These are phyloP conservation scores for Ascochyta fabae DNA, from an alignment of 2,329 filamentous ascomycete genomes.

Conservation along the genomic window DNA sequence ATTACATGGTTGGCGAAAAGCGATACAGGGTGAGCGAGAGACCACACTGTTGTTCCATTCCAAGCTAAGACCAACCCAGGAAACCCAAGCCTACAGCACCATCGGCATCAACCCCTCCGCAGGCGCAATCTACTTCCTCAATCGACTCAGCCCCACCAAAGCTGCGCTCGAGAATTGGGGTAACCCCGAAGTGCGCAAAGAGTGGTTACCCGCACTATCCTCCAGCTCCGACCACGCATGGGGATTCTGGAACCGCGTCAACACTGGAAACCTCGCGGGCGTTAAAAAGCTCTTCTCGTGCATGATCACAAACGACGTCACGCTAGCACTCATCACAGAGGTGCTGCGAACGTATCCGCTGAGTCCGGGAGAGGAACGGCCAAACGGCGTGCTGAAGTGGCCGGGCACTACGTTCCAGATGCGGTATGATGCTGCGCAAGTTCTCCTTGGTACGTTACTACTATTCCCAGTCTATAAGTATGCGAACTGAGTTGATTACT, in stretches of 20 bases:
- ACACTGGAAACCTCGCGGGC: constrained; percentile 4
- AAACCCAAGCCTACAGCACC: constrained; percentile 18
- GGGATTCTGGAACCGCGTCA: constrained; percentile 24
- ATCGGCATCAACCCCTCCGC: constrained; percentile 20
- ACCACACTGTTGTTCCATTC: no score
- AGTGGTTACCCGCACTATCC: constrained; percentile 23
- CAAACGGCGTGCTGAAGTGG: constrained; percentile 13
- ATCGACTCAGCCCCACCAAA: constrained; percentile 11
- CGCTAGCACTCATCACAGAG: constrained; percentile 14
- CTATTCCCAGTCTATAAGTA: neutral
- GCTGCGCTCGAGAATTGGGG: constrained; percentile 13
- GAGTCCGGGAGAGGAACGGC: constrained; percentile 4
- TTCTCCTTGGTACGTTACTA: constrained; percentile 10
- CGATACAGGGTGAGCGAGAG: constrained; percentile 19
- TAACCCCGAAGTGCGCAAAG: neutral
- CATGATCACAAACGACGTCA: constrained; percentile 18
- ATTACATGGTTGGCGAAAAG: constrained; percentile 20
- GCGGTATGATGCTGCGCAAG: constrained; percentile 13
- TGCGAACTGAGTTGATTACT: neutral
- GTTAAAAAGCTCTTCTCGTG: constrained; percentile 22
- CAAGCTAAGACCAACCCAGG: neutral
- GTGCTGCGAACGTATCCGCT: constrained; percentile 15
- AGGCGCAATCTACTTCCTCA: constrained; percentile 18
- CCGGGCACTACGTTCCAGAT: constrained; percentile 9
- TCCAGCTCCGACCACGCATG: constrained; percentile 27